Evolutionary conservation across 176 grass and related monocot genomes (phyloP).

Genomic region (Triticum monococcum): DNA sequence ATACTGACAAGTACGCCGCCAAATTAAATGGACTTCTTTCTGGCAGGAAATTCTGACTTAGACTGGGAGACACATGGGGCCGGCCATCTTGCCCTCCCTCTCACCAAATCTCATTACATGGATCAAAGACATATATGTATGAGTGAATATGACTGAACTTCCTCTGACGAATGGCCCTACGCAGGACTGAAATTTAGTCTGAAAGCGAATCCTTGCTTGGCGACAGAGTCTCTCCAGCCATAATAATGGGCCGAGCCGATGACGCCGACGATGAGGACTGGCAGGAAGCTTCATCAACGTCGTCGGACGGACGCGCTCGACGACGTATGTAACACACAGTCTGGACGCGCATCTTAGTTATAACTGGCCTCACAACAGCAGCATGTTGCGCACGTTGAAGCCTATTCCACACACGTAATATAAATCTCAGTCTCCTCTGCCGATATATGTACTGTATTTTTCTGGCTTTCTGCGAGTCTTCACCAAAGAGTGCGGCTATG

Average conservation of each 20-base stretch:
- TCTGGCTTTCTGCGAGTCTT: conserved; percentile 20
- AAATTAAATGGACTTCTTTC: conserved; percentile 10
- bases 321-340: neutral
- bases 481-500: conserved; percentile 51
- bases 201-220: conserved; percentile 20
- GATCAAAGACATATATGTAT: neutral
- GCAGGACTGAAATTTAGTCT: neutral
- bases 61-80: neutral
- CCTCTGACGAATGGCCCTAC: neutral
- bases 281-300: conserved; percentile 28
- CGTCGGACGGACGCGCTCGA: neutral
- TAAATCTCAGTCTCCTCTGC: conserved; percentile 36
- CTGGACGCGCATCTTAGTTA: conserved; percentile 18
- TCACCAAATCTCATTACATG: neutral
- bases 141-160: neutral
- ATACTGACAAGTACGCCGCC: neutral
- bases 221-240: neutral
- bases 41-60: neutral
- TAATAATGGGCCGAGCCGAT: conserved; percentile 5
- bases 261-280: conserved; percentile 13
- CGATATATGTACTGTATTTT: conserved; percentile 1
- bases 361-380: conserved; percentile 32
- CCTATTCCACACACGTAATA: conserved; percentile 15
- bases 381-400: conserved; percentile 76
- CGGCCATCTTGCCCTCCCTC: neutral